Evolutionary conservation across 306 rosid species (phyloP).

Genomic region (Morella rubra): DNA sequence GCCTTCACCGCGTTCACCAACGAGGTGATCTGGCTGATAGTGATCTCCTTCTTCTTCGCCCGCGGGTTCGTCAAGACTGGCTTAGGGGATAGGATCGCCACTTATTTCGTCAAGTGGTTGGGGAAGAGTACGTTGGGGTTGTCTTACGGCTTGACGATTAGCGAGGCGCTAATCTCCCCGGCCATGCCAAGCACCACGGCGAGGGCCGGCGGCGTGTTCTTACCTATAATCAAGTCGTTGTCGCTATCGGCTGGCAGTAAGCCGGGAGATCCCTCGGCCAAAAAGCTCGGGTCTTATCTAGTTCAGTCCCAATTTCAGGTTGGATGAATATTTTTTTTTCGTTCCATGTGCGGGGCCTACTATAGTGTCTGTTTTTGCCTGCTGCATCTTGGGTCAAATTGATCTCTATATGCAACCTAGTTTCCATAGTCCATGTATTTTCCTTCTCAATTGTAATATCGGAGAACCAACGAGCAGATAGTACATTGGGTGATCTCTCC

Average conservation of each 20-base stretch:
- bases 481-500: not conserved
- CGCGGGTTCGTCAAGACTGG: conserved; percentile 98
- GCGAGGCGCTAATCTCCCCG: conserved; percentile 89
- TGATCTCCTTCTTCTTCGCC: conserved; percentile 92
- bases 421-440: not conserved
- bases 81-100: conserved; percentile 84
- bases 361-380: not conserved
- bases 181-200: conserved; percentile 99
- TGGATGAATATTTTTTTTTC: not conserved
- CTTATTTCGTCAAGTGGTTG: conserved; percentile 81
- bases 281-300: conserved; percentile 79
- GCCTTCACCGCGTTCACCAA: conserved; percentile 88
- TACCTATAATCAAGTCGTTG: conserved; percentile 85
- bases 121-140: conserved; percentile 88
- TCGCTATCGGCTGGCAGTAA: conserved; percentile 82
- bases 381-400: not conserved
- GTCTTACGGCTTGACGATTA: conserved; percentile 79
- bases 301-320: conserved; percentile 92
- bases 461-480: no score
- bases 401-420: not conserved
- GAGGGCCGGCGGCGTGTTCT: conserved; percentile 90
- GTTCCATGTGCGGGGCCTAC: no score
- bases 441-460: not conserved
- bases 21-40: conserved; percentile 95
- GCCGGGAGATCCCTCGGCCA: conserved; percentile 55